Evolutionary conservation across 495 filamentous ascomycete genomes (phyloP), one percentile per base, ranked within the genome.

Genomic region (Penicillium verhagenii): DNA sequence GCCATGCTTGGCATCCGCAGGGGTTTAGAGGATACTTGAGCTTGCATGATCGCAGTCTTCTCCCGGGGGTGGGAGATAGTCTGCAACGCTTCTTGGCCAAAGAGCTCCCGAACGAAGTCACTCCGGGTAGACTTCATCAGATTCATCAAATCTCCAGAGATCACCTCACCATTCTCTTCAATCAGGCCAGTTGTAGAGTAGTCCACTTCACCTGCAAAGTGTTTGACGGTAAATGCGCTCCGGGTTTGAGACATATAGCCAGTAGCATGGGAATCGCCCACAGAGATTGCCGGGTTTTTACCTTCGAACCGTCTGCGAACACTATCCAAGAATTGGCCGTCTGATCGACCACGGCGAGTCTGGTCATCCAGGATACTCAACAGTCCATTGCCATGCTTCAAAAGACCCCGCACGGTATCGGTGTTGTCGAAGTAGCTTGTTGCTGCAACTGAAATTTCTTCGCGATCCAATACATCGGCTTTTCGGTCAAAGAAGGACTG

Each of bases 381-480:
- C 25, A 98, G 69, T 4, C 94, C 94, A 67, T 97, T 97, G 29
- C 90, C 89, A 35, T 89, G 81, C 72, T 98, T 98, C 55, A 97
- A 72, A 28, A 98, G 72, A 0, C 90, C 93, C 53, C 87, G 89
- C 23, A 96, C 92, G 24, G 91, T 91, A 66, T 97, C 94, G 0
- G 88, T 89, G 72, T 97, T 98, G 72, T 98, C 94, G 52, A 96
- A 98, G 66, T 97, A 98, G 74, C 89, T 94, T 1, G 93, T 96
- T 1, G 91, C 86, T 4, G 92, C 82, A 6, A 98, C 90, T 13
- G 74, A 80, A 7, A 97, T 88, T 64, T 97, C 94, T 72, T 98
- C 94, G 18, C 86, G 88, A 61, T 98, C 92, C 46, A 97, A 75
- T 68, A 94, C 80, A 57, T 97, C 92, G 0, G 90, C 91, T 66